Evolutionary conservation across 1,139 yeast genomes (phyloP).

Genomic region (Candida sanyaensis): DNA sequence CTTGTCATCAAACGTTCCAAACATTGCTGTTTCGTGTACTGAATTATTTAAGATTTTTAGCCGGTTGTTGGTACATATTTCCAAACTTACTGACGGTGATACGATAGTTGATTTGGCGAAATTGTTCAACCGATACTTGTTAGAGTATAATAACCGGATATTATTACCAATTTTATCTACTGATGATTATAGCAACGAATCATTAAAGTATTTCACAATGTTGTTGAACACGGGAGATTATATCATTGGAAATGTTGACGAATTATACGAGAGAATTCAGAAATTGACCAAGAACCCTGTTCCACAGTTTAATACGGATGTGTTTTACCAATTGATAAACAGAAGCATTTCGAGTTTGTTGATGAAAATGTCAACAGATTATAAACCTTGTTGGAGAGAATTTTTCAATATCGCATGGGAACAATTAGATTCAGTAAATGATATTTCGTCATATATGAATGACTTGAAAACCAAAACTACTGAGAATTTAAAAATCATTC

Average conservation of each 20-base stretch:
- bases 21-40: slow-evolving; percentile 79
- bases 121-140: slow-evolving; percentile 68
- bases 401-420: slow-evolving; percentile 82
- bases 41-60: slow-evolving; percentile 81
- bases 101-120: slow-evolving; percentile 64
- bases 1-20: slow-evolving; percentile 43
- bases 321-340: slow-evolving; percentile 60
- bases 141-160: slow-evolving; percentile 62
- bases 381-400: slow-evolving; percentile 80
- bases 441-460: slow-evolving; percentile 67
- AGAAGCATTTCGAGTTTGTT: slow-evolving; percentile 59
- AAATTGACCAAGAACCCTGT: slow-evolving; percentile 32
- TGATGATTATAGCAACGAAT: slow-evolving; percentile 43
- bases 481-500: slow-evolving; percentile 48
- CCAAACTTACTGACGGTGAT: slow-evolving; percentile 70
- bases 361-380: slow-evolving; percentile 59
- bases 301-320: slow-evolving; percentile 56
- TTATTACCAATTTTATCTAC: slow-evolving; percentile 61
- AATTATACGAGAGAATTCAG: slow-evolving; percentile 66
- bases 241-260: slow-evolving; percentile 74
- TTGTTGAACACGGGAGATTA: slow-evolving; percentile 89
- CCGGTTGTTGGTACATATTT: slow-evolving; percentile 70
- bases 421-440: slow-evolving; percentile 60
- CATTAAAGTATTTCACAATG: slow-evolving; percentile 67
- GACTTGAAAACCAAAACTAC: slow-evolving; percentile 54